Evolutionary conservation across 2,329 filamentous ascomycete genomes (phyloP), one percentile per base, ranked within the genome.

Genomic region (Aspergillus brasiliensis): DNA sequence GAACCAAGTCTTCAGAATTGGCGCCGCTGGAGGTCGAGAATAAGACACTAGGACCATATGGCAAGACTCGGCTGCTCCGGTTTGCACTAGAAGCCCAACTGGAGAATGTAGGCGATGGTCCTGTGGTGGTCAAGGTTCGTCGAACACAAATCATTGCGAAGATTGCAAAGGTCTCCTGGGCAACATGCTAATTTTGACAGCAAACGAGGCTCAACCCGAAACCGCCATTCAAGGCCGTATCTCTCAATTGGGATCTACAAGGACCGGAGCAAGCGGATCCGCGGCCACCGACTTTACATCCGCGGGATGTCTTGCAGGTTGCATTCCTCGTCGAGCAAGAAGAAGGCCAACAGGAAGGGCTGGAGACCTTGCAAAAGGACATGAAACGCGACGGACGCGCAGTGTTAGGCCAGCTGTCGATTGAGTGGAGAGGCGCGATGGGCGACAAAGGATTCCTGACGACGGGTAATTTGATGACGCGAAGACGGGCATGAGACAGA

Each of bases 41-140:
- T 57, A 78, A 80, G 57, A 71, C 74, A 15, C 63, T 79, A 5
- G 78, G 77, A 0, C 79, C 79, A 28, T 79, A 80, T 65, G 78
- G 77, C 27, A 79, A 77, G 63, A 68, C 73, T 3, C 69, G 73
- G 38, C 67, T 77, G 46, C 68, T 78, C 46, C 75, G 77, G 58
- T 97, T 91, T 84, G 88, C 91, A 13, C 82, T 99, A 52, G 95
- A 99, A 76, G 95, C 94, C 25, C 95, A 99, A 79, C 78, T 99
- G 60, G 95, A 99, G 80, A 99, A 98, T 76, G 91, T 93, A 71
- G 91, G 91, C 49, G 93, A 97, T 73, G 88, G 88, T 47, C 82
- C 88, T 4, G 89, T 98, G 65, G 86, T 91, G 71, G 83, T 99
- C 54, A 91, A 96, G 76, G 83, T 85, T 69, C 67, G 70, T 60